Percentiles rank a stretch among this genome's conserved stretches.
phyloP scores from a whole-genome alignment of 352 stramenopile species.

The Phytophthora sojae region DNA sequence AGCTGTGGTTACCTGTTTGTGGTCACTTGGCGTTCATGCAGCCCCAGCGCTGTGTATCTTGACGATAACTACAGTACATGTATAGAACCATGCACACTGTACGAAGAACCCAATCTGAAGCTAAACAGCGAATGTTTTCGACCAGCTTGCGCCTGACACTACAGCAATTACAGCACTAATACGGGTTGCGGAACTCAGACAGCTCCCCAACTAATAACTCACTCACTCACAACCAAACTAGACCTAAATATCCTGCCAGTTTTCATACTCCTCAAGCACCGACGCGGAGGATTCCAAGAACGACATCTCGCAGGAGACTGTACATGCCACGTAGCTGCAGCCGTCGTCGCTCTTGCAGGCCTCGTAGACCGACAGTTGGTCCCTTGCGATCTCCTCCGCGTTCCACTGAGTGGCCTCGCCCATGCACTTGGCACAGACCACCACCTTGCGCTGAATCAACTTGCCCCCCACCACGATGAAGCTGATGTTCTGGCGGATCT shows the following conservation, averaged over 20 bases:
- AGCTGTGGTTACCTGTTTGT: not conserved
- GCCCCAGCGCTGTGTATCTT: no score
- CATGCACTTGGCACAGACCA: conserved; percentile 48
- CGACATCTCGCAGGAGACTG: conserved; percentile 17
- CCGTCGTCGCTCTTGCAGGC: conserved; percentile 20
- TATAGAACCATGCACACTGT: no score
- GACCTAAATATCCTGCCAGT: conserved; percentile 7
- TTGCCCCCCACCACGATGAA: conserved; percentile 37
- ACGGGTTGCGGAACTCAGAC: conserved; percentile 1
- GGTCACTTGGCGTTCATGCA: not conserved
- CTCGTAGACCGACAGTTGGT: conserved; percentile 22
- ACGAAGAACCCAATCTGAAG: not conserved
- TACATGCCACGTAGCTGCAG: conserved; percentile 24
- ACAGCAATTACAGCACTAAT: not conserved
- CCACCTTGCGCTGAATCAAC: conserved; percentile 45
- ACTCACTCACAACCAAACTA: conserved; percentile 6
- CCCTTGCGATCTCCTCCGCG: conserved; percentile 27
- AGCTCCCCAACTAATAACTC: conserved; percentile 1
- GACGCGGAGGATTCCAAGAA: conserved; percentile 26
- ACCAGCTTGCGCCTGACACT: conserved; percentile 2
- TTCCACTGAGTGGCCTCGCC: conserved; percentile 38
- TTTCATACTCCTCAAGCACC: conserved; percentile 9
- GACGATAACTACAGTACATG: no score
- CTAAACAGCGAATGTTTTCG: conserved; percentile 9
- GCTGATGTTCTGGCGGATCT: conserved; percentile 45